Conservation (phyloP, 2,329 filamentous ascomycete genomes). For the Helicocarpus griseus region DNA sequence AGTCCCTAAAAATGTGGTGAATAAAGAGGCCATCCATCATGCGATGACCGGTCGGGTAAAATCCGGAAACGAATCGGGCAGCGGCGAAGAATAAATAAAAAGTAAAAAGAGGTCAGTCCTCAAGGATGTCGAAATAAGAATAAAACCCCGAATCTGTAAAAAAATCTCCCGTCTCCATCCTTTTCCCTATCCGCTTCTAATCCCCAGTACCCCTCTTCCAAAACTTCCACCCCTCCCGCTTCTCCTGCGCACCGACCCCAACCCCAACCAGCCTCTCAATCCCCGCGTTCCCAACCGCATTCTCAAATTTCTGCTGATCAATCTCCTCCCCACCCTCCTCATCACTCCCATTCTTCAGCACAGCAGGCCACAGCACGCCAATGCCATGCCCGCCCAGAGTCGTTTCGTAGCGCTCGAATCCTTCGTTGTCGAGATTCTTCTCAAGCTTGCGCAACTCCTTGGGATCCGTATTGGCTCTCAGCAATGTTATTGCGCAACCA, state of each 20-base stretch:
- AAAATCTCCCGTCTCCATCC: too few relatives aligned
- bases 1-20: neutral
- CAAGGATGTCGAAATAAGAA: too few relatives aligned
- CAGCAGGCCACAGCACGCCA: conserved; percentile 86
- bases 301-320: conserved; percentile 77
- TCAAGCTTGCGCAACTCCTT: conserved; percentile 56
- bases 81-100: too few relatives aligned
- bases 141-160: too few relatives aligned
- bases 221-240: conserved; percentile 76
- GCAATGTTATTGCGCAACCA: conserved; percentile 85
- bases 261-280: conserved; percentile 84
- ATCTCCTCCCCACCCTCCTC: conserved; percentile 86
- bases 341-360: conserved; percentile 73
- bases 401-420: conserved; percentile 77
- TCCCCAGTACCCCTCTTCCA: conserved; percentile 45
- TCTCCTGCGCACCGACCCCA: conserved; percentile 50
- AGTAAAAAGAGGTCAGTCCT: too few relatives aligned
- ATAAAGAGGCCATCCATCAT: neutral
- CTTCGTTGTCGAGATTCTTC: conserved; percentile 55
- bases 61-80: too few relatives aligned
- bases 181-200: too few relatives aligned
- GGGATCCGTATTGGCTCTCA: conserved; percentile 55
- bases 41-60: neutral
- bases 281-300: conserved; percentile 71
- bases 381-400: conserved; percentile 89